Percentiles rank a stretch among this genome's conserved stretches.
phyloP scores from a whole-genome alignment of 306 rosid species.

The Cicer cuneatum region DNA sequence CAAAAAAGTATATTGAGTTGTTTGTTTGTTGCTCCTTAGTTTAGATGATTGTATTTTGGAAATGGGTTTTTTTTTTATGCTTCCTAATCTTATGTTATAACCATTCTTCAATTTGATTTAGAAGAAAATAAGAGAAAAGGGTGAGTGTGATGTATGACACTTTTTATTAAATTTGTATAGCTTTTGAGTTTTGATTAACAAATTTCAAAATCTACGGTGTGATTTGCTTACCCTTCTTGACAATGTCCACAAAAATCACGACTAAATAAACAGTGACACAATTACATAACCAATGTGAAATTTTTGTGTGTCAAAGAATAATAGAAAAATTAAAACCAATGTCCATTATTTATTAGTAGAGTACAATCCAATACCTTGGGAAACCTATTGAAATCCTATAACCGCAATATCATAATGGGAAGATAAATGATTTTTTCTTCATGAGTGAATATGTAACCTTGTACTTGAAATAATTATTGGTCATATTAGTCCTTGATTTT shows the following conservation, averaged over 20 bases:
- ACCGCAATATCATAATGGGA: too few species aligned
- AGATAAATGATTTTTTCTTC: too few species aligned
- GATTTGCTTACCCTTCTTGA: slow-evolving; percentile 41
- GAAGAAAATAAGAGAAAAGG: slow-evolving; percentile 17
- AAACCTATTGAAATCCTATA: too few species aligned
- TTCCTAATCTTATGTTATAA: slow-evolving; percentile 33
- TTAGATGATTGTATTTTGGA: slow-evolving; percentile 33
- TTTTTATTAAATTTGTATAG: slow-evolving; percentile 34
- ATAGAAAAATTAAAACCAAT: too few species aligned
- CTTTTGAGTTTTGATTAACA: slow-evolving; percentile 37
- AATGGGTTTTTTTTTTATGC: slow-evolving; percentile 24
- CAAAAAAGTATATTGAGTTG: slow-evolving; percentile 33
- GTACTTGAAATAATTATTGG: too few species aligned
- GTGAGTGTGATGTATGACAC: slow-evolving; percentile 12
- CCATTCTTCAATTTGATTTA: slow-evolving; percentile 39
- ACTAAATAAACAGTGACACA: too few species aligned
- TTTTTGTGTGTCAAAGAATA: too few species aligned
- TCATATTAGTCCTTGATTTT: too few species aligned
- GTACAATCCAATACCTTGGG: too few species aligned
- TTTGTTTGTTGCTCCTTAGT: not conserved
- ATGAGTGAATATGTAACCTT: too few species aligned
- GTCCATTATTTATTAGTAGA: too few species aligned
- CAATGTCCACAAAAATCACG: not conserved
- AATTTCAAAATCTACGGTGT: not conserved
- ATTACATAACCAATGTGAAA: too few species aligned